Base-by-base conservation (phyloP, 1,284 basidiomycete species). In the Ceratobasidium papillatum region DNA sequence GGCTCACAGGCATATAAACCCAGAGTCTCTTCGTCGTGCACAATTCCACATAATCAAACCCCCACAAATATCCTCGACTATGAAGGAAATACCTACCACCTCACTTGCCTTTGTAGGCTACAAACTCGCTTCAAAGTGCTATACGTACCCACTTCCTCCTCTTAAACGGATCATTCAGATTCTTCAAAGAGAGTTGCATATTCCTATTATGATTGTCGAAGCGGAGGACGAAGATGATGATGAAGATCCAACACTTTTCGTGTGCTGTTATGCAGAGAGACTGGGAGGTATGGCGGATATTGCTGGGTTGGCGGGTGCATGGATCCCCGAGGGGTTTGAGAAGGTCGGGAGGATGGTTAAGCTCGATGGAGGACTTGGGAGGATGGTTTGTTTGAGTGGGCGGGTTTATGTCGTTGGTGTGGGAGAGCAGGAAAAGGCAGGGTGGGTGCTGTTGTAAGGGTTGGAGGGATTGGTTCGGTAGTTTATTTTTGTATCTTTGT, bases 191-290 rank as follows among this genome's bases (percentile, higher is more conserved):
- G 68, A 58, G n/a, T 17, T 71, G 7, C 68, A 71, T 4, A 59
- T 71, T 1, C 56, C 68, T 12, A 49, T 71, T 22, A 34, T 45
- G n/a, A 14, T 61, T 7, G 68, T 71, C 7, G 68, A 71, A 22
- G 56, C 61, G 9, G 68, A 71, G 34, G 68, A 71, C 36, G 68
- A 71, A 27, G 68, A 71, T 3, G 68, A 71, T 30, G 68, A 71
- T 41, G 68, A 71, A 19, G 68, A 61, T n/a, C 36, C 36, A 3
- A 47, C 52, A 27, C 43, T 71, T 3, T 71, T 58, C n/a, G 54
- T 71, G n/a, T 71, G 68, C 43, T 71, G 68, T 22, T 71, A 59
- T 22, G 54, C 54, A 8, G 56, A 59, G n/a, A 27, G 8, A n/a
- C 17, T 43, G 14, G 36, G 17, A 5, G 47, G 47, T 0, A 11